Conservation (phyloP, 176 grass and related monocot genomes). For the Eragrostis curvula region DNA sequence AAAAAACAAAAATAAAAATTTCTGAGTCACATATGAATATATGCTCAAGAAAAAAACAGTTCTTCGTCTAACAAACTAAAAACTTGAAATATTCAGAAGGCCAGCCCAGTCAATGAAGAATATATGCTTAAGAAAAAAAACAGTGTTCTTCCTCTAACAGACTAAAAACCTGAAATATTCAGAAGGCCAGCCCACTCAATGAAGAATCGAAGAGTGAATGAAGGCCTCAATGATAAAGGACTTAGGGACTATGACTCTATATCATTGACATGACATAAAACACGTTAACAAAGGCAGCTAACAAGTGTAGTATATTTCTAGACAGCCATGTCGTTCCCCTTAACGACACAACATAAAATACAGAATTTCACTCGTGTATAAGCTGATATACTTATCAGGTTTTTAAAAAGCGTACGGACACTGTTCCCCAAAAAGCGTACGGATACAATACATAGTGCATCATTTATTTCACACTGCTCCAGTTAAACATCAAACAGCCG, state of each 20-base stretch:
- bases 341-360: background rate
- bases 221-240: background rate
- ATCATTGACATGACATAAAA: background rate
- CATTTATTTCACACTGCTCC: conserved; percentile 2
- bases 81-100: background rate
- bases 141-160: too few species aligned
- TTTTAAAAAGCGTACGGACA: background rate
- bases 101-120: background rate
- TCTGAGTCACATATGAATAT: too few species aligned
- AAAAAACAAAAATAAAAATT: too few species aligned
- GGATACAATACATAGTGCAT: background rate
- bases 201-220: background rate
- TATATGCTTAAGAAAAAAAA: too few species aligned
- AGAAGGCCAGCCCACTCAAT: background rate
- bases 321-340: background rate
- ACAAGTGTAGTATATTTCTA: background rate
- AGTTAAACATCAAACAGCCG: background rate
- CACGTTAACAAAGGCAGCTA: background rate
- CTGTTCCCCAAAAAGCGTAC: background rate
- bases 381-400: background rate
- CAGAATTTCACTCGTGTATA: background rate
- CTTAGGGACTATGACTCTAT: background rate
- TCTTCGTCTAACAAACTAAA: too few species aligned
- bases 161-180: background rate
- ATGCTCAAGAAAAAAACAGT: too few species aligned